Base-by-base conservation (phyloP, 2,329 filamentous ascomycete species). In the Alternaria consortialis region DNA sequence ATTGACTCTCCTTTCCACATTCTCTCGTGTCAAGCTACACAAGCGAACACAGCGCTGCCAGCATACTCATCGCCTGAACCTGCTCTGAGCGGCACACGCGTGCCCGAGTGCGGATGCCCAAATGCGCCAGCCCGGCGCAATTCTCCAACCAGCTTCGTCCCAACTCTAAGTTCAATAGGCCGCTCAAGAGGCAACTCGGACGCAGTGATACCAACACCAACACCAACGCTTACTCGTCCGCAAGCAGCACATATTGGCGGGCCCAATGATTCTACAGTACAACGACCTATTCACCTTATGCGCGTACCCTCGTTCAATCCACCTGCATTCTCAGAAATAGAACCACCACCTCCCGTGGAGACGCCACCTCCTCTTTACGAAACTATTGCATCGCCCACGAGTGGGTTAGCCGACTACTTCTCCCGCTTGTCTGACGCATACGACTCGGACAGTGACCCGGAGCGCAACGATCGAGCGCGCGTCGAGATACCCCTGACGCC, bases 1-100 rank as follows among this genome's bases (percentile, higher is more conserved):
- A 97, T 97, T 70, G 94, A 97, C 79, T 97, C 93, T 1, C 94
- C 94, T 1, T 94, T 97, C 75, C 94, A 94, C 63, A 92, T 97
- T 46, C 90, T 97, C 48, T 94, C 94, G 64, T 97, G 94, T 81
- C 91, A 91, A 64, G 93, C 94, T n/a, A 96, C 93, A 0, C 91
- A 95, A 76, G 90, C 92, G 51, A 97, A 97, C 78, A 97, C 91
- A 27, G 88, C 89, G 12, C 85, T 97, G 11, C 94, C 94, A 0
- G 91, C 91, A 15, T 97, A 97, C 77, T 88, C 87, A 8, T 85
- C 81, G 57, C 85, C 85, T 9, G 83, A 85, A 60, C 68, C 74
- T 7, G 68, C 67, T 3, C 62, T 71, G 32, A 70, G 69, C 52
- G 69, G 73, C n/a, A 65, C 77, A 13, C 66, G 69, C 15, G 73